phyloP scores from a whole-genome alignment of 2,329 filamentous ascomycete species.

The Fusarium sp. region DNA sequence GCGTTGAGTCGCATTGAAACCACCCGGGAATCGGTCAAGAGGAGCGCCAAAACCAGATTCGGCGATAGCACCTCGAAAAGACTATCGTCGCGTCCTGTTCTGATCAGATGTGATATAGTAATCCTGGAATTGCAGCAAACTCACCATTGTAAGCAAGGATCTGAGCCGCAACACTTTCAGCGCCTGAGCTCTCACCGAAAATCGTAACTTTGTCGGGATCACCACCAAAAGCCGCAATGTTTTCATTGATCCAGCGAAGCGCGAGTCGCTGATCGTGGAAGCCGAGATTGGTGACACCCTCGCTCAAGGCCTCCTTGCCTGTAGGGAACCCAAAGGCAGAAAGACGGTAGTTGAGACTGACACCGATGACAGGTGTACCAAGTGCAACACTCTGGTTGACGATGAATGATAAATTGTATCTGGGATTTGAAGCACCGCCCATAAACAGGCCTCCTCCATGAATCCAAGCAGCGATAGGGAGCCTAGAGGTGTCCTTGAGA shows the following conservation, averaged over 20 bases:
- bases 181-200: slow-evolving; percentile 66
- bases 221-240: slow-evolving; percentile 61
- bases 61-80: slow-evolving; percentile 65
- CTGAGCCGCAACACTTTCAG: slow-evolving; percentile 31
- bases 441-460: slow-evolving; percentile 58
- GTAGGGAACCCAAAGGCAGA: slow-evolving; percentile 62
- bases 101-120: background rate
- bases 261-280: slow-evolving; percentile 63
- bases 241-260: slow-evolving; percentile 62
- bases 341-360: slow-evolving; percentile 64
- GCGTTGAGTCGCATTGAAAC: slow-evolving; percentile 48
- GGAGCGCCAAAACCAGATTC: slow-evolving; percentile 61
- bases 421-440: slow-evolving; percentile 56
- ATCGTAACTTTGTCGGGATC: slow-evolving; percentile 62
- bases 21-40: slow-evolving; percentile 47
- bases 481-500: slow-evolving; percentile 53
- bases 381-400: slow-evolving; percentile 62
- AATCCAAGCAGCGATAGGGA: slow-evolving; percentile 72
- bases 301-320: slow-evolving; percentile 55
- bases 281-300: slow-evolving; percentile 63
- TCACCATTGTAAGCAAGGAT: slow-evolving; percentile 51
- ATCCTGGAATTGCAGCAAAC: accelerated
- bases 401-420: slow-evolving; percentile 73
- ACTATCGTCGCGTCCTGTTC: slow-evolving; percentile 58
- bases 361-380: slow-evolving; percentile 62